These are phyloP conservation scores for Calonectria pseudoturangicola DNA, from an alignment of 2,329 filamentous ascomycete genomes.

Conservation along the genomic window DNA sequence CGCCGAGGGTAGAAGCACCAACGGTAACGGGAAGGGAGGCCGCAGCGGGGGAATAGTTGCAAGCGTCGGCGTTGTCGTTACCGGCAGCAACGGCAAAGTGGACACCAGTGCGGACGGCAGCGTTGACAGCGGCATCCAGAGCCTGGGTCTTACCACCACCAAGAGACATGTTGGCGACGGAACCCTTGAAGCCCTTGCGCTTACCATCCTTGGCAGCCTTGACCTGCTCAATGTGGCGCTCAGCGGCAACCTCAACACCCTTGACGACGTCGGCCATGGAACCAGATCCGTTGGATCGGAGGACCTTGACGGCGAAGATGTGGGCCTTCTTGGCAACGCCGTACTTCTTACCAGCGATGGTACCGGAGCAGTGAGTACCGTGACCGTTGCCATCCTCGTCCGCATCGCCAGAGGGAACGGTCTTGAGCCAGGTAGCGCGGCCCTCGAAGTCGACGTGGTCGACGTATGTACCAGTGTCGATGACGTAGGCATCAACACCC, in stretches of 20 bases:
- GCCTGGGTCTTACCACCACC: conserved; percentile 97
- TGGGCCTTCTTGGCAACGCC: conserved; percentile 99
- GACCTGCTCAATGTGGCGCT: conserved; percentile 84
- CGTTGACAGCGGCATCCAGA: conserved; percentile 94
- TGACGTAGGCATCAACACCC: conserved; percentile 98
- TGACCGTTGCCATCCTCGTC: conserved; percentile 98
- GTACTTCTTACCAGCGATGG: conserved; percentile 98
- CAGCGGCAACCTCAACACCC: conserved; percentile 96
- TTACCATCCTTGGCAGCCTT: conserved; percentile 89
- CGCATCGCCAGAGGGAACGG: conserved; percentile 88
- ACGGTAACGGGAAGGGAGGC: conserved; percentile 95
- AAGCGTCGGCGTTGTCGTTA: conserved; percentile 99
- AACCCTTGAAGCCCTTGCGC: conserved; percentile 98
- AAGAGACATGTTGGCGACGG: conserved; percentile 99
- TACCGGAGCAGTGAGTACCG: conserved; percentile 99
- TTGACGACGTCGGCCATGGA: conserved; percentile 99
- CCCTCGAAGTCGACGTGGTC: conserved; percentile 98
- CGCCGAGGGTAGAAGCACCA: conserved; percentile 92
- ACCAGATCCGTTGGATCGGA: conserved; percentile 96
- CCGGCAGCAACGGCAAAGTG: conserved; percentile 99
- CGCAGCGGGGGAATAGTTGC: conserved; percentile 98
- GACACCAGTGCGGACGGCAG: conserved; percentile 91
- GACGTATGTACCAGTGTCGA: conserved; percentile 96
- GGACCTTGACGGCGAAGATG: conserved; percentile 98
- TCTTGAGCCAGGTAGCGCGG: conserved; percentile 97